These are phyloP conservation scores for Lactarius akahatsu DNA, from an alignment of 768 basidiomycete species.

Conservation along the genomic window DNA sequence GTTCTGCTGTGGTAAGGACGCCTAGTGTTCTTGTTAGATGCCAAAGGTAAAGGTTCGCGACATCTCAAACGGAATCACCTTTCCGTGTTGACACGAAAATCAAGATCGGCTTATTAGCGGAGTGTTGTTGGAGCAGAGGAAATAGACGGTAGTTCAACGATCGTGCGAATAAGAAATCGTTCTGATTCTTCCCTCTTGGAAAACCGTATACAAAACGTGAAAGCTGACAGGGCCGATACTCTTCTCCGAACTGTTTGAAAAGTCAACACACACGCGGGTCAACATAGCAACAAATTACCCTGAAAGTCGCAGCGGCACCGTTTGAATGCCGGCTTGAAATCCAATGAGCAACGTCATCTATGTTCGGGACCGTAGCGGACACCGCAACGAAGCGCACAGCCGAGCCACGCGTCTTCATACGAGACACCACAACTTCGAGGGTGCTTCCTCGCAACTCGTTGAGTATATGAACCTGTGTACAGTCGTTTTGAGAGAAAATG, in stretches of 20 bases:
- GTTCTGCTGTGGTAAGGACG: slow-evolving; percentile 65
- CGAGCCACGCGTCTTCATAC: slow-evolving; percentile 79
- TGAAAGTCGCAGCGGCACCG: slow-evolving; percentile 60
- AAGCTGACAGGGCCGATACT: slow-evolving; percentile 84
- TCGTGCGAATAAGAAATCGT: slow-evolving; percentile 76
- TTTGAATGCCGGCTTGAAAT: slow-evolving; percentile 51
- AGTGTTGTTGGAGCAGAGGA: slow-evolving; percentile 66
- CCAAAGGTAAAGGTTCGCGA: slow-evolving; percentile 1
- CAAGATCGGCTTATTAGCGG: slow-evolving; percentile 78
- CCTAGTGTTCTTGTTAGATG: slow-evolving; percentile 34
- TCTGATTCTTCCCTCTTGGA: slow-evolving; percentile 57
- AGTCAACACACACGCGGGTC: not conserved
- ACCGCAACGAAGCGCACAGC: slow-evolving; percentile 82
- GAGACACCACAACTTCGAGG: slow-evolving; percentile 89
- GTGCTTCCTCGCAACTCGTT: slow-evolving; percentile 90
- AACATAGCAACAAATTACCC: slow-evolving; percentile 44
- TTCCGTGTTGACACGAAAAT: slow-evolving; percentile 89
- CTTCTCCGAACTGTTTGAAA: slow-evolving; percentile 77
- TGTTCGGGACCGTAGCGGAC: slow-evolving; percentile 94
- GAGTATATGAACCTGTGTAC: slow-evolving; percentile 79
- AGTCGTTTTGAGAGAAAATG: not conserved
- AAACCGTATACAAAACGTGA: slow-evolving; percentile 72
- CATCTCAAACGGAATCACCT: slow-evolving; percentile 43
- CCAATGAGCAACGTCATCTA: slow-evolving; percentile 87
- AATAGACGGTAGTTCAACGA: slow-evolving; percentile 74